These are phyloP conservation scores for Ophiocytium majus DNA, from an alignment of 352 stramenopile species.

Conservation along the genomic window DNA sequence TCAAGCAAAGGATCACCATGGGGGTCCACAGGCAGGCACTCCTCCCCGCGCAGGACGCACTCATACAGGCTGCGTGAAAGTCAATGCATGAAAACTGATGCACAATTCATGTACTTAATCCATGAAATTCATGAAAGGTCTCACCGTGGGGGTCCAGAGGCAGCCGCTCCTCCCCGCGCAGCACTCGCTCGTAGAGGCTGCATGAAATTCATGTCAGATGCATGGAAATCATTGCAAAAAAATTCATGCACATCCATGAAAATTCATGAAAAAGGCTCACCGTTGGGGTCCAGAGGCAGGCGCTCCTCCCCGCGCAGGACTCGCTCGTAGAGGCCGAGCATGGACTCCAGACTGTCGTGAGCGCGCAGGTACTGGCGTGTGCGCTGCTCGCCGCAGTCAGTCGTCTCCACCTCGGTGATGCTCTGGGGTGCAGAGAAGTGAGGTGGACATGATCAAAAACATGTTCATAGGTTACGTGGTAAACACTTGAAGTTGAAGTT, in stretches of 20 bases:
- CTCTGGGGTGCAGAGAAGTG: too few species aligned
- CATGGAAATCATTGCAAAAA: neutral
- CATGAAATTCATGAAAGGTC: neutral
- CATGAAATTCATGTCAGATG: neutral
- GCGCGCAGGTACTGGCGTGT: neutral
- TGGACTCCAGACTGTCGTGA: slow-evolving; percentile 17
- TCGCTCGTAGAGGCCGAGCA: neutral
- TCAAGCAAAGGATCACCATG: neutral
- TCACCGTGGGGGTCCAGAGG: slow-evolving; percentile 2
- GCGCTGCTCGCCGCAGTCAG: neutral
- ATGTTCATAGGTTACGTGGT: too few species aligned
- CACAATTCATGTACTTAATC: neutral
- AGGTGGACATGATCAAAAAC: too few species aligned
- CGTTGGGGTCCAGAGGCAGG: slow-evolving; percentile 9
- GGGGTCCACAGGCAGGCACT: slow-evolving; percentile 4
- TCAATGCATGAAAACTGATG: too few species aligned
- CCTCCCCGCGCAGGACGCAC: neutral
- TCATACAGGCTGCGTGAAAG: neutral
- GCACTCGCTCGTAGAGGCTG: neutral
- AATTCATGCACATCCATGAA: neutral
- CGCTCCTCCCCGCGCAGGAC: slow-evolving; percentile 2
- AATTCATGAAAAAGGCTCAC: neutral
- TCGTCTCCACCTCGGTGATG: neutral
- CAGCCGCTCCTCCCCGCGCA: neutral
- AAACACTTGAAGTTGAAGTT: too few species aligned